A percentile compares a stretch with the other conserved stretches of the same genome.
Evolutionary conservation across 2,329 filamentous ascomycete species (phyloP).

Genomic region (Colletotrichum sp.): DNA sequence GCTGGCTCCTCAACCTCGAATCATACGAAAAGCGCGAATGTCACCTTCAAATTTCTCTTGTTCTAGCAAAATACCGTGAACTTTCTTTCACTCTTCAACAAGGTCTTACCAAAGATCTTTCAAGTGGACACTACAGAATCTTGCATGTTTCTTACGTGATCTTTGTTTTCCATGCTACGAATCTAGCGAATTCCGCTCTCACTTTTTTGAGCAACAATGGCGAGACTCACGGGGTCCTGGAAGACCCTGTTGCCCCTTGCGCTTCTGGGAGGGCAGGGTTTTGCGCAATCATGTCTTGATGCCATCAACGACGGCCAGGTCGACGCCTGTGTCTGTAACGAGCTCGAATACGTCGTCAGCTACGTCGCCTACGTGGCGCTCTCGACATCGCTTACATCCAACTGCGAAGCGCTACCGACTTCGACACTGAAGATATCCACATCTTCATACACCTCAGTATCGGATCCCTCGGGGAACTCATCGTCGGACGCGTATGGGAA

Average conservation of each 20-base stretch:
- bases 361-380: constrained; percentile 15
- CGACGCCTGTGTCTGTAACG: constrained; percentile 11
- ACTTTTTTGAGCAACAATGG: neutral
- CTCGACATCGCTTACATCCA: constrained; percentile 10
- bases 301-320: constrained; percentile 1
- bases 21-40: neutral
- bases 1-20: neutral
- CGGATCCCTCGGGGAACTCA: neutral
- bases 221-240: neutral
- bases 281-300: constrained; percentile 12
- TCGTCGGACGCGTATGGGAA: neutral
- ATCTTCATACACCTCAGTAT: neutral
- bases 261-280: neutral
- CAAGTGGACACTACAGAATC: neutral
- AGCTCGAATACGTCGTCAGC: constrained; percentile 12
- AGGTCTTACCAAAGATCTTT: neutral
- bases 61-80: neutral
- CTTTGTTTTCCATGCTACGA: neutral
- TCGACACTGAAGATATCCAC: neutral
- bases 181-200: neutral
- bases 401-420: neutral
- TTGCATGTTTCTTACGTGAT: neutral
- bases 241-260: neutral
- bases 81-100: neutral
- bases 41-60: neutral